Evolutionary conservation across 2,329 filamentous ascomycete species (phyloP), one percentile per base, ranked within the genome.

Genomic region (Nannizziopsis arthrosporioides): DNA sequence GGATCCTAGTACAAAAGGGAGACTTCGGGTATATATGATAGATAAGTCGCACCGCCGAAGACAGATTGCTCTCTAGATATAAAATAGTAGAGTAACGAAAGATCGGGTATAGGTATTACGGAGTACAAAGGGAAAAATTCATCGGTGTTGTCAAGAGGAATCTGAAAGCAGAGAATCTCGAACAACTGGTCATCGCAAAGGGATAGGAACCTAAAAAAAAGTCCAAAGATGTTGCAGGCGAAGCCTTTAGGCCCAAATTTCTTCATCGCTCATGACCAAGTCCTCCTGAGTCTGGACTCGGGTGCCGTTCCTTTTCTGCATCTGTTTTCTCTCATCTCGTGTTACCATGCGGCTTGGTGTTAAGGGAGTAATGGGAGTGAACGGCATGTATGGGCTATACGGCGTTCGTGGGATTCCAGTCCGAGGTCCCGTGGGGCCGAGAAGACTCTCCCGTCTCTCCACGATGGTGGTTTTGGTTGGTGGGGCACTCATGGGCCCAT

Each of bases 341-440:
- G 64, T 69, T 41, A 72, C 64, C 31, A 71, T 63, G 22, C 65
- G 62, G 44, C 69, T 68, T 1, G 70, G 70, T 1, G 71, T 73
- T 37, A 73, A 60, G 0, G 71, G 71, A 1, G 71, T 73, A 17
- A 73, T 64, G 0, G 71, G 71, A 2, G 70, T 73, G 43, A 68
- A 70, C 0, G 71, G 71, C 68, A 72, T 73, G 50, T 73, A 73
- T 5, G 71, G 69, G 52, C 68, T 72, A 48, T 73, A 73, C 1
- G 71, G 71, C 0, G 69, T 72, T 5, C 56, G 56, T 6, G 71
- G 69, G 42, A 72, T 60, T 4, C 71, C 70, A 0, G 71, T 73
- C 37, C 67, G 61, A 0, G 69, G 69, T 6, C 67, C 68, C n/a
- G 58, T 38, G 6, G 54, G 56, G 54, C 39, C 59, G 48, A 42